phyloP scores from a whole-genome alignment of 257 asterid species.

The Solanum bukasovii region DNA sequence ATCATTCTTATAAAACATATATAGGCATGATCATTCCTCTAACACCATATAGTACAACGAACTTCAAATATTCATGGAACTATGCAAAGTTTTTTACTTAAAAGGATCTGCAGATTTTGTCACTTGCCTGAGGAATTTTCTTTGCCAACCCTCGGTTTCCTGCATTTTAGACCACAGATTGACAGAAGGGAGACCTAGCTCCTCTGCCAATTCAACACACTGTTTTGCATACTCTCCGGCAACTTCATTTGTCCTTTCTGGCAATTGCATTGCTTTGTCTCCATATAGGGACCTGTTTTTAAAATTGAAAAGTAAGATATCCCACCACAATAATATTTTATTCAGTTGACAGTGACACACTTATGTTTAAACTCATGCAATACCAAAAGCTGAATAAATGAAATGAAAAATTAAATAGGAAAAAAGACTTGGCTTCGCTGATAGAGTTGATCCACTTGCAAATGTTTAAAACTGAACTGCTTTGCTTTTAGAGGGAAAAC shows the following conservation, averaged over 20 bases:
- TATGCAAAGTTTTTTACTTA: background rate
- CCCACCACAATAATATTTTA: background rate
- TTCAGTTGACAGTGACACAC: background rate
- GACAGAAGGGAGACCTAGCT: slow-evolving; percentile 64
- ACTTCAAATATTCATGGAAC: background rate
- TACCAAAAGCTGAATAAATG: background rate
- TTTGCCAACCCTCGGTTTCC: slow-evolving; percentile 71
- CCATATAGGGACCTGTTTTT: slow-evolving; percentile 55
- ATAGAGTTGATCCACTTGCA: background rate
- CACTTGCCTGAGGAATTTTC: slow-evolving; percentile 38
- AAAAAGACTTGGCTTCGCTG: background rate
- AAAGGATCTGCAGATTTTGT: background rate
- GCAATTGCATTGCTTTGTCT: slow-evolving; percentile 51
- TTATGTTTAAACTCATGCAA: background rate
- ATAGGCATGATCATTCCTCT: background rate
- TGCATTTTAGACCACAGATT: slow-evolving; percentile 94
- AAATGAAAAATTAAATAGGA: background rate
- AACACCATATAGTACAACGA: background rate
- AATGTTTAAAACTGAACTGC: background rate
- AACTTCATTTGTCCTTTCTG: slow-evolving; percentile 72
- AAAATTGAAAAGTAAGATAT: background rate
- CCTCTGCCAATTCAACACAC: slow-evolving; percentile 60
- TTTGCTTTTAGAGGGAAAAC: background rate
- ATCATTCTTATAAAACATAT: background rate
- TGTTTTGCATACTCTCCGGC: slow-evolving; percentile 56